phyloP scores from a whole-genome alignment of 2,329 filamentous ascomycete genomes.

The Fusarium mundagurra region DNA sequence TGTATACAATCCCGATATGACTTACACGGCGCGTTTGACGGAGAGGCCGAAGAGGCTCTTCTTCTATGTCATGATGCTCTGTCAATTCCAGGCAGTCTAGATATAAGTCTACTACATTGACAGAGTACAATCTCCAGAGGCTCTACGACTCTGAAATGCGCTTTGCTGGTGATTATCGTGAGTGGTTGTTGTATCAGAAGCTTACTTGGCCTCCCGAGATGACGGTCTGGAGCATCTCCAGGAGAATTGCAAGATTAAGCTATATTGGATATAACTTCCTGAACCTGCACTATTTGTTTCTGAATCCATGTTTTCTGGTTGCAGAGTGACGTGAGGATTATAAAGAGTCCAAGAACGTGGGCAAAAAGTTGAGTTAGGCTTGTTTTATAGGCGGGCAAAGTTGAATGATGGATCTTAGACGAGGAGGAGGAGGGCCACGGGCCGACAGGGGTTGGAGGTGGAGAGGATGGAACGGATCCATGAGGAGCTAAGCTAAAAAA shows the following conservation, averaged over 20 bases:
- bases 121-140: background rate
- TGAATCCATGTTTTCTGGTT: slow-evolving; percentile 40
- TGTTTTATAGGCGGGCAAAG: slow-evolving; percentile 46
- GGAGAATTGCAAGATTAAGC: slow-evolving; percentile 1
- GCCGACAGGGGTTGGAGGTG: slow-evolving; percentile 28
- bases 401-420: slow-evolving; percentile 45
- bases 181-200: slow-evolving; percentile 16
- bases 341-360: slow-evolving; percentile 73
- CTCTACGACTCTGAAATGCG: background rate
- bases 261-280: slow-evolving; percentile 22
- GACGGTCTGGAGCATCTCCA: slow-evolving; percentile 23
- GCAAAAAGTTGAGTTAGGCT: slow-evolving; percentile 45
- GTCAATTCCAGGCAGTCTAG: background rate
- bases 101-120: background rate
- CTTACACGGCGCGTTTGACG: slow-evolving; percentile 21
- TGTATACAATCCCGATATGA: background rate
- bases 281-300: background rate
- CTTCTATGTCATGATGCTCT: slow-evolving; percentile 28
- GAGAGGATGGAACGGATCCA: slow-evolving; percentile 23
- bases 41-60: background rate
- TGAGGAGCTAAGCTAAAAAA: slow-evolving; percentile 36
- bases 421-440: slow-evolving; percentile 33
- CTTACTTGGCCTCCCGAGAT: slow-evolving; percentile 21
- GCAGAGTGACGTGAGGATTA: slow-evolving; percentile 57
- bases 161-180: background rate